A percentile compares a stretch with the other conserved stretches of the same genome.
Conservation (phyloP, 2,329 filamentous ascomycete genomes). For the Fusarium equiseti region DNA sequence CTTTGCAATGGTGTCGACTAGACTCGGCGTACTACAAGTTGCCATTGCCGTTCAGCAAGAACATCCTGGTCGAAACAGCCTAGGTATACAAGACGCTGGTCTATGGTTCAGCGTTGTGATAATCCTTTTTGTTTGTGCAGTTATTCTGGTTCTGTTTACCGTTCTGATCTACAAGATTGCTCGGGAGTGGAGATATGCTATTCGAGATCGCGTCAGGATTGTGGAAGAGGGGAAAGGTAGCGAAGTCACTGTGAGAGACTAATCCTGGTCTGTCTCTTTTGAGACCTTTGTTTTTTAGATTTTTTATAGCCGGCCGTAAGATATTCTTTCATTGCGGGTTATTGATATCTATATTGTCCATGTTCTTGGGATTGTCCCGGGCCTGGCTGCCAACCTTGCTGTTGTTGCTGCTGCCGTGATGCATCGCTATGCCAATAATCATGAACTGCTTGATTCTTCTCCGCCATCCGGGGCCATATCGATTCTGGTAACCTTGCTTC, state of each 20-base stretch:
- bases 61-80: not conserved
- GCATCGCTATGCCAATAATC: conserved; percentile 35
- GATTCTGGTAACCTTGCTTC: conserved; percentile 6
- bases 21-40: not conserved
- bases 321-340: not conserved
- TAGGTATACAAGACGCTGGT: not conserved
- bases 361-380: not conserved
- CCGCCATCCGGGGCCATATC: conserved; percentile 31
- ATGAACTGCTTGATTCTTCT: conserved; percentile 34
- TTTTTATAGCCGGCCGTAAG: not conserved
- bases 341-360: conserved; percentile 27
- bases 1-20: not conserved
- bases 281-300: not conserved
- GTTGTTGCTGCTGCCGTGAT: conserved; percentile 15
- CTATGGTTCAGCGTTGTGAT: not conserved
- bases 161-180: not conserved
- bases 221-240: not conserved
- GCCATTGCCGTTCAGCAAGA: not conserved
- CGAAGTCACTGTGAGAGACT: not conserved
- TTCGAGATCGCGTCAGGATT: not conserved
- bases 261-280: not conserved
- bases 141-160: not conserved
- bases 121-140: not conserved
- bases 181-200: not conserved
- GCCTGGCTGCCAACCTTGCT: conserved; percentile 20